Evolutionary conservation across 148 eudicot genomes (phyloP).

Genomic region (Chenopodium suecicum): DNA sequence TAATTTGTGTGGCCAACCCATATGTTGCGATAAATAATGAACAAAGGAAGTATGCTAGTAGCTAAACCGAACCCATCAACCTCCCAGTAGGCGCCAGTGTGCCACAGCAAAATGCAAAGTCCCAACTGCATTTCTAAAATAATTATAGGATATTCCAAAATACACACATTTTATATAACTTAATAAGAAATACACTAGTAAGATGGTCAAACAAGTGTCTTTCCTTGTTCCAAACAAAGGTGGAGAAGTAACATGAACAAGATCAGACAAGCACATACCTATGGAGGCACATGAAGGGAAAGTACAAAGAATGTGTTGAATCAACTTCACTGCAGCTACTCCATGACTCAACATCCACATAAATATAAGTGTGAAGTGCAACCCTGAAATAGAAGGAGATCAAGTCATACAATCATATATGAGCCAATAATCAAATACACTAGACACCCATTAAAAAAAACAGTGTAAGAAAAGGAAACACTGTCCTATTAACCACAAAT

Average conservation of each 20-base stretch:
- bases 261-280: conserved; percentile 45
- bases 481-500: neutral
- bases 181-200: too few species aligned
- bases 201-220: neutral
- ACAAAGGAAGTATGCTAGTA: neutral
- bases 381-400: conserved; percentile 34
- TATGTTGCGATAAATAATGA: too few species aligned
- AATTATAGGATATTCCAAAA: neutral
- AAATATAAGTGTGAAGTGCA: conserved; percentile 34
- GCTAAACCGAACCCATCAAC: neutral
- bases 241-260: conserved; percentile 1
- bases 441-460: neutral
- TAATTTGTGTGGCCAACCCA: too few species aligned
- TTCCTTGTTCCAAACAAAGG: neutral
- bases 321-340: conserved; percentile 58
- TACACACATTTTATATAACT: too few species aligned
- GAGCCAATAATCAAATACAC: neutral
- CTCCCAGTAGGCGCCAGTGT: neutral
- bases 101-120: neutral
- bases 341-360: conserved; percentile 70
- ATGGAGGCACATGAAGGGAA: conserved; percentile 91
- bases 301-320: conserved; percentile 66
- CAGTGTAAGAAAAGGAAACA: neutral
- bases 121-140: neutral
- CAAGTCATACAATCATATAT: conserved; percentile 3